Evolutionary conservation across 129 eudicot species (phyloP).

Genomic region (Chrysanthemum seticuspe): DNA sequence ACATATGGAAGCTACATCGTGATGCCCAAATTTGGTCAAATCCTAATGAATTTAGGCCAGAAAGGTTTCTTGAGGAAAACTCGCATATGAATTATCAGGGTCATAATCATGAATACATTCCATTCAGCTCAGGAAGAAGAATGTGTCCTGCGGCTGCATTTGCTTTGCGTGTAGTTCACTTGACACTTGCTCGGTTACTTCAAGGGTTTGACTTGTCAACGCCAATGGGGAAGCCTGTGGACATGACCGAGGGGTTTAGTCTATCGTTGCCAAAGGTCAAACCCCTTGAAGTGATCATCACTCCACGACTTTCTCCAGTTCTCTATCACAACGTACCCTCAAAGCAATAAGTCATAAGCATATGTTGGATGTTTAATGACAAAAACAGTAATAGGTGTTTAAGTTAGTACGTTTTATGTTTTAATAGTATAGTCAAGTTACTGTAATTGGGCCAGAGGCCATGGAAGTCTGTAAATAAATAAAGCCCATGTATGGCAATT

Average conservation of each 20-base stretch:
- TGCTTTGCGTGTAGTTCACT: constrained; percentile 20
- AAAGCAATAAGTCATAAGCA: neutral
- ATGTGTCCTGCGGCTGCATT: constrained; percentile 39
- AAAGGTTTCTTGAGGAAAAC: constrained; percentile 30
- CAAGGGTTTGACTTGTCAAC: constrained; percentile 36
- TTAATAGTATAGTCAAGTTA: too few relatives aligned
- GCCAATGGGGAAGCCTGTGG: constrained; percentile 24
- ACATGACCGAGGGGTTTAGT: constrained; percentile 25
- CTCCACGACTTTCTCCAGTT: constrained; percentile 26
- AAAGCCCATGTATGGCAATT: too few relatives aligned
- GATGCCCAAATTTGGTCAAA: constrained; percentile 43
- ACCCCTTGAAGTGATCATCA: constrained; percentile 30
- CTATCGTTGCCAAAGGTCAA: constrained; percentile 34
- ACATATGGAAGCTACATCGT: constrained; percentile 55
- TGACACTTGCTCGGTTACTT: constrained; percentile 36
- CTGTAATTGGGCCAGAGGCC: too few relatives aligned
- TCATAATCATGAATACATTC: constrained; percentile 35
- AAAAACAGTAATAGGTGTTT: too few relatives aligned
- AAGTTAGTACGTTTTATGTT: too few relatives aligned
- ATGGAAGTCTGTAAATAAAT: too few relatives aligned
- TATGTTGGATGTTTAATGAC: too few relatives aligned
- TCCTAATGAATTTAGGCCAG: constrained; percentile 39
- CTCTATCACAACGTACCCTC: constrained; percentile 18
- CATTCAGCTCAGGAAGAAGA: constrained; percentile 39
- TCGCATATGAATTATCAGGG: constrained; percentile 20